Evolutionary conservation across 129 eudicot genomes (phyloP).

Genomic region (Solidago caesia): DNA sequence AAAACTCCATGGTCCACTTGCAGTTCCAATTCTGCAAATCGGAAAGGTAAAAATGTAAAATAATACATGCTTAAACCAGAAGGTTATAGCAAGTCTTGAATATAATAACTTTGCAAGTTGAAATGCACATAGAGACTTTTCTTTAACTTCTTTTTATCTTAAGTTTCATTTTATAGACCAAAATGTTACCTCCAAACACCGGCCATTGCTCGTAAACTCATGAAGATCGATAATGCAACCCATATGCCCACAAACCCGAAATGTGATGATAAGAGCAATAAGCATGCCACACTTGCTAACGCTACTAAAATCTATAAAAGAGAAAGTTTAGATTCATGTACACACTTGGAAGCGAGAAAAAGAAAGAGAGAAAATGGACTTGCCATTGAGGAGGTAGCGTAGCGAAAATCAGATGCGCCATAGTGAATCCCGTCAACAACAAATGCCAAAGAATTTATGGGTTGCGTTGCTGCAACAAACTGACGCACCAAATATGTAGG

Average conservation of each 20-base stretch:
- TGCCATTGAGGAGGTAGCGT: slow-evolving; percentile 68
- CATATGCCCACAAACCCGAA: slow-evolving; percentile 56
- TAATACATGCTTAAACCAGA: neutral
- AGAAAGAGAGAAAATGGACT: slow-evolving; percentile 10
- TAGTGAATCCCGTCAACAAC: slow-evolving; percentile 61
- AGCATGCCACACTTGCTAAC: slow-evolving; percentile 31
- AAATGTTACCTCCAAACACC: slow-evolving; percentile 50
- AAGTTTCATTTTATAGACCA: neutral
- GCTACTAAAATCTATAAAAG: slow-evolving; percentile 35
- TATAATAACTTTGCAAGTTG: neutral
- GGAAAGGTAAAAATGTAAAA: neutral
- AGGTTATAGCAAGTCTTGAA: neutral
- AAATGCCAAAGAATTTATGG: slow-evolving; percentile 63
- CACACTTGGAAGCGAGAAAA: neutral
- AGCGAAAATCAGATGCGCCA: slow-evolving; percentile 63
- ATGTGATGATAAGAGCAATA: slow-evolving; percentile 42
- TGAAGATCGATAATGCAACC: slow-evolving; percentile 51
- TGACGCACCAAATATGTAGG: slow-evolving; percentile 4
- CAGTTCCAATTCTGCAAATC: slow-evolving; percentile 54
- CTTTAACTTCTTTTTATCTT: neutral
- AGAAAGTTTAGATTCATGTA: neutral
- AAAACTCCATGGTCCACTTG: slow-evolving; percentile 56
- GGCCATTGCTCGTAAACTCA: slow-evolving; percentile 50
- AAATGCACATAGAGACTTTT: neutral
- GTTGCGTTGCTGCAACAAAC: slow-evolving; percentile 75